phyloP scores from a whole-genome alignment of 306 rosid species.

The Hippophae tibetana region DNA sequence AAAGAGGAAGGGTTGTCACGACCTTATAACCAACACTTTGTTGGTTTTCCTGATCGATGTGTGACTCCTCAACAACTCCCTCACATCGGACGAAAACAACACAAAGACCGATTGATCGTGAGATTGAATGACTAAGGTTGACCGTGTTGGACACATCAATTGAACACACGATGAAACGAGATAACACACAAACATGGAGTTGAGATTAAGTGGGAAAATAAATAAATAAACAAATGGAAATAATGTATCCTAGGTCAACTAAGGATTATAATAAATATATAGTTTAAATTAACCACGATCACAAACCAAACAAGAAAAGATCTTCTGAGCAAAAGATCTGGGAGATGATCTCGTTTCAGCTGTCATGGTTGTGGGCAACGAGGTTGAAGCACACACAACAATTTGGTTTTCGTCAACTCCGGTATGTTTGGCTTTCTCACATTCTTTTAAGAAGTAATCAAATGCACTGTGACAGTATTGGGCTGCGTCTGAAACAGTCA shows the following conservation, averaged over 20 bases:
- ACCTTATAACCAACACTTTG: no score
- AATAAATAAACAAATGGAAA: not conserved
- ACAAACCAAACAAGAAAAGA: slow-evolving; percentile 48
- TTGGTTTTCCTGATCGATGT: no score
- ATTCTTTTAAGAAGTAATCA: slow-evolving; percentile 34
- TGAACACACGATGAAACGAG: no score
- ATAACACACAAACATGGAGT: not conserved
- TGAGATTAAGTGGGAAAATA: not conserved
- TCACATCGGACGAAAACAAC: no score
- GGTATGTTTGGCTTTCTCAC: slow-evolving; percentile 43
- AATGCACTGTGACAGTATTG: slow-evolving; percentile 40
- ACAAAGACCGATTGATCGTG: no score
- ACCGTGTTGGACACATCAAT: no score
- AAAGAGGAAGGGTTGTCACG: no score
- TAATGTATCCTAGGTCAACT: not conserved
- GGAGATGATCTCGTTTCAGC: not conserved
- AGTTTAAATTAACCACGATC: slow-evolving; percentile 4
- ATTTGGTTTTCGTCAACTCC: slow-evolving; percentile 43
- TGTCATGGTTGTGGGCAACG: not conserved
- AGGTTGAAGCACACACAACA: slow-evolving; percentile 23
- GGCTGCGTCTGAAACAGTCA: slow-evolving; percentile 39
- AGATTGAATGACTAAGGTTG: no score
- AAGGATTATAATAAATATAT: no score
- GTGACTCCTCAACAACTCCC: no score
- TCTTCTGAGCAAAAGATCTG: slow-evolving; percentile 27